Percentiles rank a stretch among this genome's conserved stretches.
Conservation (phyloP, 2,329 filamentous ascomycete species). For the Fusarium ambrosium region DNA sequence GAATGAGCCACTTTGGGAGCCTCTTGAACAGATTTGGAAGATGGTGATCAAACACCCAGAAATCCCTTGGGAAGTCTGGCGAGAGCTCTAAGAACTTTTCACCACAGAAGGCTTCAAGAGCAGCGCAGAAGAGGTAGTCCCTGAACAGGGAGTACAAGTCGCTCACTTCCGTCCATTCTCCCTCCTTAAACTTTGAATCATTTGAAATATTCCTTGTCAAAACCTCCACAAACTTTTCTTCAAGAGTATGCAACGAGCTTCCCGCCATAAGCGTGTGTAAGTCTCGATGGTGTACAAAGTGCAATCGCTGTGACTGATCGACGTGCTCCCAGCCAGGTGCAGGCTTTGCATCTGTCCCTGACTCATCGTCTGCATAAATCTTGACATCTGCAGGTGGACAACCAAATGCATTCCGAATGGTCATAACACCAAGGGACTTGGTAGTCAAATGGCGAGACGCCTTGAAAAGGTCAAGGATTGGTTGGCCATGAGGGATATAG, state of each 20-base stretch:
- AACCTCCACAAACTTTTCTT: constrained; percentile 17
- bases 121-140: constrained; percentile 21
- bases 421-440: constrained; percentile 27
- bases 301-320: constrained; percentile 16
- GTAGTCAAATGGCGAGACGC: constrained; percentile 29
- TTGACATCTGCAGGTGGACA: constrained; percentile 20
- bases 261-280: constrained; percentile 14
- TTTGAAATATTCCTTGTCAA: constrained; percentile 15
- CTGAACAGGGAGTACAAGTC: constrained; percentile 34
- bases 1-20: constrained; percentile 34
- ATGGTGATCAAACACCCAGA: constrained; percentile 40
- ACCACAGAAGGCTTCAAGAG: constrained; percentile 19
- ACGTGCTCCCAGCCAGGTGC: constrained; percentile 28
- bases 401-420: constrained; percentile 35
- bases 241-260: constrained; percentile 14
- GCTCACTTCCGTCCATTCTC: constrained; percentile 24
- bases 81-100: constrained; percentile 32
- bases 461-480: constrained; percentile 32
- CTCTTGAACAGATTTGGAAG: constrained; percentile 35
- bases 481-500: constrained; percentile 35
- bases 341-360: constrained; percentile 23
- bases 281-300: constrained; percentile 35
- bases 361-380: constrained; percentile 21
- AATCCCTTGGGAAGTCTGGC: constrained; percentile 26
- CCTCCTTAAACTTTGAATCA: constrained; percentile 8